Base-by-base conservation (phyloP, 1,139 yeast species). In the Ogataea hybrid region DNA sequence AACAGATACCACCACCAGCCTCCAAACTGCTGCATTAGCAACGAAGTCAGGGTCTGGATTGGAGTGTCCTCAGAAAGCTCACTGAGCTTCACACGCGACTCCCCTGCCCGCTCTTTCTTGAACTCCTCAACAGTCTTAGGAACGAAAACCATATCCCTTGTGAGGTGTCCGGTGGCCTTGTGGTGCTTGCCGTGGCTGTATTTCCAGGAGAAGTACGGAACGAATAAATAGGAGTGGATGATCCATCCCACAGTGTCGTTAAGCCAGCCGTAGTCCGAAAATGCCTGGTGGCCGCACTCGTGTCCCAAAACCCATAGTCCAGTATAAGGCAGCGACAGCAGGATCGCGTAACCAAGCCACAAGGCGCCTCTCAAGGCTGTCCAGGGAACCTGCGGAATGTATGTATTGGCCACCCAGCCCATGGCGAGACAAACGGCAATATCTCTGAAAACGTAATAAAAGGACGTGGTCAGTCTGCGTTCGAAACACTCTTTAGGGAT, bases 201-300 rank as follows among this genome's bases (percentile, higher is more conserved):
- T 53, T 78, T 78, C 84, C 84, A 78, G 4, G 82, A 75, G 53
- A 78, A 78, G 62, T 75, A 78, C 25, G 84, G 84, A 27, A 77
- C 83, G 54, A 75, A 58, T 47, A 76, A 63, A 56, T 73, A 77
- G 29, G 81, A 74, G 61, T 78, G 84, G 46, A 78, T 64, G 18
- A 77, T 62, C 82, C 82, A 78, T 36, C 84, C 84, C 39, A 76
- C 74, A 28, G 71, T 58, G 57, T 78, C 82, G 53, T 78, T 78
- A 47, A 78, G 70, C 66, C 65, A 64, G 27, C 71, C 74, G 57
- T 75, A 77, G 56, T 76, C 80, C 42, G 77, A 68, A 57, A 78
- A 78, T 11, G 83, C 83, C 56, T 73, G 78, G 57, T 78, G 84
- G 43, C 84, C 84, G 70, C 84, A 78, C 59, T 78, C 84, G 57